Percentiles rank a stretch among this genome's conserved stretches.
phyloP scores from a whole-genome alignment of 2,329 filamentous ascomycete genomes.

The Colletotrichum lentis region DNA sequence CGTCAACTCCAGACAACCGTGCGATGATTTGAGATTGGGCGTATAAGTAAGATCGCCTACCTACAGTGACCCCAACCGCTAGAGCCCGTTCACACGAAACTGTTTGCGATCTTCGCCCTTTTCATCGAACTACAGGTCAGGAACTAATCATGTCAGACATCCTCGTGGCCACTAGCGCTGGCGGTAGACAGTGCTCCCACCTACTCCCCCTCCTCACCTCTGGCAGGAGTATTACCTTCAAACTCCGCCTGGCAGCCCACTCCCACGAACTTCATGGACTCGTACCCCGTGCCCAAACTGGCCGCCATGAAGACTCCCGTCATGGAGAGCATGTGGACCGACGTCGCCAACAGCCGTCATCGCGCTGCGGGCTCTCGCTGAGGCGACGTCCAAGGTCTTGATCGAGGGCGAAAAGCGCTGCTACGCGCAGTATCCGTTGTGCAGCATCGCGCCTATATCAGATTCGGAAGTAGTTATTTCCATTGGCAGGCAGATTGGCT shows the following conservation, averaged over 20 bases:
- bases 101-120: not conserved
- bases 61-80: not conserved
- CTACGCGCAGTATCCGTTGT: conserved; percentile 6
- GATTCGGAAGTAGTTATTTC: not conserved
- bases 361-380: conserved; percentile 2
- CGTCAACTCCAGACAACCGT: too few species aligned
- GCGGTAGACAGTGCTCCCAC: conserved; percentile 10
- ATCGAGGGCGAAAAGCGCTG: conserved; percentile 1
- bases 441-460: not conserved
- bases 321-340: conserved; percentile 4
- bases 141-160: not conserved
- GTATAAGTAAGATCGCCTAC: not conserved
- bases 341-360: conserved; percentile 12
- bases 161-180: conserved; percentile 10
- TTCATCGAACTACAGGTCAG: not conserved
- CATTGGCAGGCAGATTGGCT: conserved; percentile 7
- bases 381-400: conserved; percentile 14
- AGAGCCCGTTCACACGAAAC: not conserved
- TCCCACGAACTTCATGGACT: conserved; percentile 19
- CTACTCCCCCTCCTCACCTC: conserved; percentile 1
- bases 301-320: not conserved
- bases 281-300: conserved; percentile 3
- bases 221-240: conserved; percentile 5
- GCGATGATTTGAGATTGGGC: not conserved
- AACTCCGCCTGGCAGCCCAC: not conserved